Evolutionary conservation across 177 flowering plant species (phyloP), one percentile per base, ranked within the genome.

Genomic region (Vitis hybrid): DNA sequence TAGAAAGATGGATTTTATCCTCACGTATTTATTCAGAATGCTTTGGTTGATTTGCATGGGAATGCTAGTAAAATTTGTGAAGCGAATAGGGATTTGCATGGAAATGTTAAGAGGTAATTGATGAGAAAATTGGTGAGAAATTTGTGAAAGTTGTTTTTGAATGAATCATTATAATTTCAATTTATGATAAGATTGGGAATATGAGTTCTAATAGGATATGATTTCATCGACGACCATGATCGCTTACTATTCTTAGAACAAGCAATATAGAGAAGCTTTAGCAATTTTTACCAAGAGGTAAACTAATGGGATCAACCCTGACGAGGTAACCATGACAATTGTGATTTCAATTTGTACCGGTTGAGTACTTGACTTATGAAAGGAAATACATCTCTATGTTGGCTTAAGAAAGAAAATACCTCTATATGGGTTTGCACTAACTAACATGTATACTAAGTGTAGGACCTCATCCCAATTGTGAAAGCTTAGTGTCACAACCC

Each of bases 141-240:
- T 72, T 82, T 29, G 85, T 82, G 29, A 89, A 86, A 74, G 96
- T 88, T 80, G 77, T 56, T 56, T 84, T 81, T 74, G 82, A 89
- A 1, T 90, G 91, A 90, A 82, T 91, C n/a, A 66, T 89, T 0
- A 85, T 93, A 93, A 66, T 91, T 69, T 75, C 85, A 1, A 83
- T 79, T 51, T 63, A 82, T 66, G 77, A 62, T 1, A 74, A 82
- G 26, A 71, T 15, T 12, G 89, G 91, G 19, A 87, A 89, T 71
- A 65, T 91, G 83, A 26, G 20, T 64, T 76, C 80, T 52, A 19
- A 1, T 88, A 72, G 80, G 98, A 93, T 77, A 71, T 85, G 53
- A 82, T 93, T 49, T 81, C 97, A 6, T 91, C 95, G 98, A 91
- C 97, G 1, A 83, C 91, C 5, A 89, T 90, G 98, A 90, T 91